Conservation (phyloP, 805 yeast species). For the Sugiyamaella mastotermitis region DNA sequence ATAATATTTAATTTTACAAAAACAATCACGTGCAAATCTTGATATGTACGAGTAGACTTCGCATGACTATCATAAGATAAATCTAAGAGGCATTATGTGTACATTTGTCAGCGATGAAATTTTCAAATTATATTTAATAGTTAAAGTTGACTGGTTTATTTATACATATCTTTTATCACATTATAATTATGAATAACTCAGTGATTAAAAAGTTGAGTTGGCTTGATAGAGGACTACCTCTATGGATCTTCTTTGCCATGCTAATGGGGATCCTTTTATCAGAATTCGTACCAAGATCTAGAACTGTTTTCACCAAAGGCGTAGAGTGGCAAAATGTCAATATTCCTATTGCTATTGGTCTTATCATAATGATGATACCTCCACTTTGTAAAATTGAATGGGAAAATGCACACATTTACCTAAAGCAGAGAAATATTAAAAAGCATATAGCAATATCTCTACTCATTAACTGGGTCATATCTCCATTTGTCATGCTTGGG, state of each 20-base stretch:
- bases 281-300: constrained; percentile 21
- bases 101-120: too few relatives aligned
- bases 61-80: too few relatives aligned
- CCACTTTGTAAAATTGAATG: constrained; percentile 50
- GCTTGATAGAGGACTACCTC: constrained; percentile 22
- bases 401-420: constrained; percentile 36
- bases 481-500: constrained; percentile 50
- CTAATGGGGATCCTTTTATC: constrained; percentile 23
- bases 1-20: too few relatives aligned
- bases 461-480: constrained; percentile 47
- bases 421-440: constrained; percentile 22
- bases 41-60: too few relatives aligned
- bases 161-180: too few relatives aligned
- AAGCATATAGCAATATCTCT: constrained; percentile 36
- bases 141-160: too few relatives aligned
- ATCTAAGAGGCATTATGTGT: too few relatives aligned
- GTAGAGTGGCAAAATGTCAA: constrained; percentile 24
- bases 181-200: too few relatives aligned
- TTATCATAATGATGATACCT: constrained; percentile 53
- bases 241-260: constrained; percentile 26
- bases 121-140: too few relatives aligned
- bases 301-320: constrained; percentile 17
- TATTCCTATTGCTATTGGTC: constrained; percentile 36
- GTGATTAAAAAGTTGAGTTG: constrained; percentile 4
- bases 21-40: too few relatives aligned